Evolutionary conservation across 441 rosid genomes (phyloP).

Genomic region (Hura crepitans): DNA sequence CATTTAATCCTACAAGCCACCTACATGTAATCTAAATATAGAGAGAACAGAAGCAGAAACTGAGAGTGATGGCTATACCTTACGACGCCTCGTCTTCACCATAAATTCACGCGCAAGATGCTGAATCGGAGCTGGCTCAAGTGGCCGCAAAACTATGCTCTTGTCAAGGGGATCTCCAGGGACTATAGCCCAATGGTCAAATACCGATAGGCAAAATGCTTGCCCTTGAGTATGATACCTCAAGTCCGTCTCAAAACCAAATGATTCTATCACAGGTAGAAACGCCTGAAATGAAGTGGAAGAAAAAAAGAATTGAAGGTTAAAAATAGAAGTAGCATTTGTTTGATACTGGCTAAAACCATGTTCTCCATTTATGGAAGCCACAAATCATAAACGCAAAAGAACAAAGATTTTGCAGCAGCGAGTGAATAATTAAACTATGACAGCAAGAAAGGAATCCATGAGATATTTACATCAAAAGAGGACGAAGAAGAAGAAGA

Average conservation of each 20-base stretch:
- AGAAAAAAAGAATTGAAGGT: constrained; percentile 2
- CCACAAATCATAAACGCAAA: not conserved
- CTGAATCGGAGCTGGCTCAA: constrained; percentile 84
- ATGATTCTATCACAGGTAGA: constrained; percentile 78
- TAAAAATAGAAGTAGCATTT: not conserved
- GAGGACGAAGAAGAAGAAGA: not conserved
- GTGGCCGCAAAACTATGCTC: constrained; percentile 72
- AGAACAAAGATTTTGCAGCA: not conserved
- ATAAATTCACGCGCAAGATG: constrained; percentile 92
- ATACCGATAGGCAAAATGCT: constrained; percentile 69
- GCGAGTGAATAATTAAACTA: not conserved
- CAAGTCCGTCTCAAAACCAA: constrained; percentile 86
- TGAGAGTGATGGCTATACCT: constrained; percentile 35
- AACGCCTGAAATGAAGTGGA: constrained; percentile 53
- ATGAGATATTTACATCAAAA: not conserved
- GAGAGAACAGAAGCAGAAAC: not conserved
- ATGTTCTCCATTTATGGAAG: not conserved
- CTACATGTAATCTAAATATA: not conserved
- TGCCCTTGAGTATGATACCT: constrained; percentile 89
- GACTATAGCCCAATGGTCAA: constrained; percentile 90
- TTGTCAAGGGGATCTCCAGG: constrained; percentile 95
- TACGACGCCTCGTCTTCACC: constrained; percentile 91
- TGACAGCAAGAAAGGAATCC: not conserved
- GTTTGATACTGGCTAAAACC: not conserved
- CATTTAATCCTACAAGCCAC: not conserved